Conservation (phyloP, 1,284 basidiomycete species). For the Tylopilus sp. region DNA sequence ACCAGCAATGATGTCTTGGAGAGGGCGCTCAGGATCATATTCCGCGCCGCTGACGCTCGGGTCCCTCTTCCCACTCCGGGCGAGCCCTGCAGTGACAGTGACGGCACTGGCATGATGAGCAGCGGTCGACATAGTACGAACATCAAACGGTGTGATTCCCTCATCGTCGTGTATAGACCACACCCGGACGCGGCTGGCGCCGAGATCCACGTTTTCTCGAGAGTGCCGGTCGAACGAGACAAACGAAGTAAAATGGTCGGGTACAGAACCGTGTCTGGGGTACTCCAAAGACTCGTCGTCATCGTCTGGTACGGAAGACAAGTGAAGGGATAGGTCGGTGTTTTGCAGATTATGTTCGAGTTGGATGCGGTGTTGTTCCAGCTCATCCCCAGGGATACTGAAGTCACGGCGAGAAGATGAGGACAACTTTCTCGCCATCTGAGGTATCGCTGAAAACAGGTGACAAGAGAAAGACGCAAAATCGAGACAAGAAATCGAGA, state of each 20-base stretch:
- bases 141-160: slow-evolving; percentile 59
- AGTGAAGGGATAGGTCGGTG: slow-evolving; percentile 65
- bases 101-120: slow-evolving; percentile 84
- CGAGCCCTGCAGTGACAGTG: slow-evolving; percentile 79
- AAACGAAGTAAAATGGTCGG: slow-evolving; percentile 51
- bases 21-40: slow-evolving; percentile 81
- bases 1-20: slow-evolving; percentile 68
- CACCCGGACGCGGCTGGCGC: slow-evolving; percentile 50
- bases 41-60: slow-evolving; percentile 71
- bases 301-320: slow-evolving; percentile 43
- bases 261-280: slow-evolving; percentile 59
- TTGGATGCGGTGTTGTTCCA: slow-evolving; percentile 66
- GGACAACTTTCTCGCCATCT: slow-evolving; percentile 29
- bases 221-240: slow-evolving; percentile 59
- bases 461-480: slow-evolving; percentile 13
- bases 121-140: slow-evolving; percentile 72
- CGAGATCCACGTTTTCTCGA: slow-evolving; percentile 51
- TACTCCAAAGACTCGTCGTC: slow-evolving; percentile 56
- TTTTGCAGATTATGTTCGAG: slow-evolving; percentile 72
- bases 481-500: slow-evolving; percentile 8
- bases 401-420: slow-evolving; percentile 30
- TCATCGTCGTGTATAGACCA: slow-evolving; percentile 71
- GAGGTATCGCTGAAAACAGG: slow-evolving; percentile 17
- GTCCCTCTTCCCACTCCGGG: slow-evolving; percentile 47
- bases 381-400: slow-evolving; percentile 61